Base-by-base conservation (phyloP, 805 yeast species). In the Teunomyces panamensis region DNA sequence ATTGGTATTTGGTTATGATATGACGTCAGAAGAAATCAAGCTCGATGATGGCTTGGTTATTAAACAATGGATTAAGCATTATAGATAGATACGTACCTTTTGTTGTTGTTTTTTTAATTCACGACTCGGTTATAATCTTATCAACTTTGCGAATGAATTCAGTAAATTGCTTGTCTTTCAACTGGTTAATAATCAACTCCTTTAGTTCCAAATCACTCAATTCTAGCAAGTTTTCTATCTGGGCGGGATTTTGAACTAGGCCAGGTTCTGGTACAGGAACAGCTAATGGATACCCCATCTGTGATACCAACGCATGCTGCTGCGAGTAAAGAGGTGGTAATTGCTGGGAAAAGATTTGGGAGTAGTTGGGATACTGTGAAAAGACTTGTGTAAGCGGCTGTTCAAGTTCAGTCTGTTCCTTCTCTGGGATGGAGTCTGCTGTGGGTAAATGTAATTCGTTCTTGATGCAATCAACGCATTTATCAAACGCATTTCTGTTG, bases 41-140 rank as follows among this genome's bases (percentile, higher is more conserved):
- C 65, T 80, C 44, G 71, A 74, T 2, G 90, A 85, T 61, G 90
- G 90, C 0, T 62, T 84, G 44, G 68, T 68, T 4, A 69, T 83
- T 1, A 82, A 80, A 51, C 62, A 65, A 52, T 85, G 90, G 90
- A 66, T 62, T 9, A 80, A 76, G 47, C 56, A 61, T 24, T 42
- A 49, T 39, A 42, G n/a, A 33, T 44, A 28, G 46, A 20, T 20
- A 20, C 24, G 24, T 20, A 20, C 4, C 24, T 20, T 4, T 20
- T 17, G 20, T 17, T 17, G 3, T 17, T 20, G 24, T 20, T 20
- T 20, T 17, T 20, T 20, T 20, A 20, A 30, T 39, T 45, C 43
- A 43, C 30, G 20, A 44, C 13, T 45, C 41, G 26, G 48, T 37
- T 24, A 57, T 45, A 10, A 59, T 45, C 17, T 42, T 44, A 36